phyloP scores from a whole-genome alignment of 225 moss, liverwort and hornwort genomes.

The Rhytidiadelphus loreus region DNA sequence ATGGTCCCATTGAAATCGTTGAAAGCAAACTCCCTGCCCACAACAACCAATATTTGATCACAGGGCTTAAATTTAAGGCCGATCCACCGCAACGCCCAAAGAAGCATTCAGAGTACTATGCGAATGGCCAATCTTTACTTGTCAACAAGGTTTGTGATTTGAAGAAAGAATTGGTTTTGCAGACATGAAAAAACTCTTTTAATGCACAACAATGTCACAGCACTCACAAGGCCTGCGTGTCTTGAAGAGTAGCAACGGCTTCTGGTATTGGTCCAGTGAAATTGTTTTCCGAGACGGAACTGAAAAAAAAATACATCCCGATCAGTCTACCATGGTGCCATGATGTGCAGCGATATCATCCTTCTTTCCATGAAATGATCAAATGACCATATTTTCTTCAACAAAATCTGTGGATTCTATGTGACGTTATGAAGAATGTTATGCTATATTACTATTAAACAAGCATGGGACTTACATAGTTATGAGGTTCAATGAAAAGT shows the following conservation, averaged over 20 bases:
- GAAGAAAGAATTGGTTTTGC: neutral
- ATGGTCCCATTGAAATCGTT: conserved; percentile 31
- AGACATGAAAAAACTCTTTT: neutral
- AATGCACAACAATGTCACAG: neutral
- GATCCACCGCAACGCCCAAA: neutral
- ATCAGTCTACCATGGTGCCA: neutral
- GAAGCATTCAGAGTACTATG: neutral
- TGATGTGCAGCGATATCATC: neutral
- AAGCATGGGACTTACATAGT: conserved; percentile 17
- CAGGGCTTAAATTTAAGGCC: neutral
- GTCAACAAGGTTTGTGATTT: neutral
- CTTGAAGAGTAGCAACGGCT: conserved; percentile 4
- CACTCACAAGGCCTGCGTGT: conserved; percentile 31
- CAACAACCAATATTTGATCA: neutral
- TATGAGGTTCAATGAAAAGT: conserved; percentile 12
- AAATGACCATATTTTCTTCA: neutral
- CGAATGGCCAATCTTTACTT: neutral
- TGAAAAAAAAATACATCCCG: neutral
- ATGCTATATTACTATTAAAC: no score
- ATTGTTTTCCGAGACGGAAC: conserved; percentile 11
- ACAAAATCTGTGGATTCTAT: neutral
- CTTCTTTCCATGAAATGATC: neutral
- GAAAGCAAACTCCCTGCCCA: conserved; percentile 18
- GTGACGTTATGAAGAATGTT: neutral
- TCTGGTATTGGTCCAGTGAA: conserved; percentile 24